These are phyloP conservation scores for Talaromyces sp. DNA, from an alignment of 2,329 filamentous ascomycete species.

Conservation along the genomic window DNA sequence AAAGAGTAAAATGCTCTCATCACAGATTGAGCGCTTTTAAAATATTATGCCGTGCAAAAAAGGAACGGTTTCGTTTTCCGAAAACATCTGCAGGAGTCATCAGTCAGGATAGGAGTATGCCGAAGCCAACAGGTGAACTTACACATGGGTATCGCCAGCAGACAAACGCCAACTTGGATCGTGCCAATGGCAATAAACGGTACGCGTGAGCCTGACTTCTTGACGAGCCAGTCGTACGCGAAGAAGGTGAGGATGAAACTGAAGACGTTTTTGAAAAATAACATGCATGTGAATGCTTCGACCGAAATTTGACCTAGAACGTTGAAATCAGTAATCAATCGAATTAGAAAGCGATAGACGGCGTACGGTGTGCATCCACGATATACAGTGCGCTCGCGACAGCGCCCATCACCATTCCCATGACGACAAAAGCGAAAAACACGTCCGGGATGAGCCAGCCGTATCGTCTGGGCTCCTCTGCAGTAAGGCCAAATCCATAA, in stretches of 20 bases:
- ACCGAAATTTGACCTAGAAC: constrained; percentile 66
- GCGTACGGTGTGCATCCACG: constrained; percentile 82
- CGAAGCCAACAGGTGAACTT: constrained; percentile 42
- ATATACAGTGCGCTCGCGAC: constrained; percentile 83
- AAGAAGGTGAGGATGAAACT: constrained; percentile 78
- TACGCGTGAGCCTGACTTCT: constrained; percentile 49
- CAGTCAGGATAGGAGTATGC: not conserved
- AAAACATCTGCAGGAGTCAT: constrained; percentile 56
- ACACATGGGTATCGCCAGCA: constrained; percentile 73
- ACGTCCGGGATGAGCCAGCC: constrained; percentile 69
- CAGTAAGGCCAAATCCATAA: constrained; percentile 77
- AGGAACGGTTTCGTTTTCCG: constrained; percentile 70
- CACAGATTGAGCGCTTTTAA: constrained; percentile 44
- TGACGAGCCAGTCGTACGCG: constrained; percentile 76
- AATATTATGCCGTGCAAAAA: constrained; percentile 70
- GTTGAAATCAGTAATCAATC: not conserved
- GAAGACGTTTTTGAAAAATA: constrained; percentile 95
- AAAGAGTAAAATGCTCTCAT: constrained; percentile 12
- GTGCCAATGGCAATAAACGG: constrained; percentile 65
- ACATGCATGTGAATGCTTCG: constrained; percentile 81
- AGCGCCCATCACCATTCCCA: constrained; percentile 87
- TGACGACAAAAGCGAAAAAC: constrained; percentile 79
- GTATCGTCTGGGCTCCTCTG: constrained; percentile 56
- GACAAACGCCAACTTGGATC: constrained; percentile 72
- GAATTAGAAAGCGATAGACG: constrained; percentile 7